phyloP scores from a whole-genome alignment of 208 protist genomes.

The Trypanosoma mega region DNA sequence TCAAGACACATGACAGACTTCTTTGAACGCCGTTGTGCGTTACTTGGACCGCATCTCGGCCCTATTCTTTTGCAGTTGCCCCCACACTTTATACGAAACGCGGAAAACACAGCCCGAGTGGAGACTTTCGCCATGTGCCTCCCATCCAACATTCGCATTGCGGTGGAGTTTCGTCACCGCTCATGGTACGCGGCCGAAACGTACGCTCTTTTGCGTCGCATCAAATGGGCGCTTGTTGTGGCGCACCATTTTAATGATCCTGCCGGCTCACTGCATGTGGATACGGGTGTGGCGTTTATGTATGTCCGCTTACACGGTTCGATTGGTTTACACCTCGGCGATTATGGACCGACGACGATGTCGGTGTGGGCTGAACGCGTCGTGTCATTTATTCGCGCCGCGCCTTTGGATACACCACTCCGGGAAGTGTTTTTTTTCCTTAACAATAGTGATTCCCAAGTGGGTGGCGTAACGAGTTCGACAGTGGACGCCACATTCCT shows the following conservation, averaged over 20 bases:
- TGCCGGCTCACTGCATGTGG: slow-evolving; percentile 44
- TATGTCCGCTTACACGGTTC: slow-evolving; percentile 73
- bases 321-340: slow-evolving; percentile 46
- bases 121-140: slow-evolving; percentile 32
- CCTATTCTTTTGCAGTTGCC: slow-evolving; percentile 72
- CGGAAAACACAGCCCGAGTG: slow-evolving; percentile 44
- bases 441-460: slow-evolving; percentile 82
- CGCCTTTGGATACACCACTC: not conserved
- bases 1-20: slow-evolving; percentile 44
- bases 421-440: slow-evolving; percentile 76
- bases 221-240: slow-evolving; percentile 67
- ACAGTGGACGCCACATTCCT: slow-evolving; percentile 73
- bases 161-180: slow-evolving; percentile 70
- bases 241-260: slow-evolving; percentile 58
- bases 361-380: slow-evolving; percentile 64
- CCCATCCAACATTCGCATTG: slow-evolving; percentile 49
- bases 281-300: slow-evolving; percentile 63
- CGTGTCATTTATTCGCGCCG: slow-evolving; percentile 31
- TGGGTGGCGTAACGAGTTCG: slow-evolving; percentile 65
- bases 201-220: slow-evolving; percentile 41
- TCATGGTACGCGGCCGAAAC: slow-evolving; percentile 60
- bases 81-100: slow-evolving; percentile 49
- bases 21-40: slow-evolving; percentile 41
- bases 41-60: slow-evolving; percentile 51
- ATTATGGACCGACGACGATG: slow-evolving; percentile 64